Evolutionary conservation across 1,139 yeast genomes (phyloP).

Genomic region (Geotrichum klebahnii): DNA sequence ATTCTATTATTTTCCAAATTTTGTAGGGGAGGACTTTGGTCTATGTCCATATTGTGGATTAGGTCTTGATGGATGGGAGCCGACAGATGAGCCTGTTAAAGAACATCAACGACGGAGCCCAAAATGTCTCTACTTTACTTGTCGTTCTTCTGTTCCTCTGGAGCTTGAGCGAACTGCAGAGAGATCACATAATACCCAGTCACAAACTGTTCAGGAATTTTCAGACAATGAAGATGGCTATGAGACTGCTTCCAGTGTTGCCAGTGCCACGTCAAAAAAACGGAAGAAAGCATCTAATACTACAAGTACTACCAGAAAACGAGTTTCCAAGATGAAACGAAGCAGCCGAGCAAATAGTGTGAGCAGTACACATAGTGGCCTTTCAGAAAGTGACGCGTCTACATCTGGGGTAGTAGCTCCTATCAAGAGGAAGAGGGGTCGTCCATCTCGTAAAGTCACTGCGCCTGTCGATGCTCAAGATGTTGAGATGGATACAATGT

Average conservation of each 20-base stretch:
- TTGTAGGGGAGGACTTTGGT: conserved; percentile 58
- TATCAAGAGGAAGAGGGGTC: conserved; percentile 1
- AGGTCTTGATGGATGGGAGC: conserved; percentile 69
- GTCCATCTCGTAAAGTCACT: neutral
- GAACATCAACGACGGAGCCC: conserved; percentile 43
- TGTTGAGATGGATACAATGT: no score
- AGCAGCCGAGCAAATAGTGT: conserved; percentile 3
- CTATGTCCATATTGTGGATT: conserved; percentile 69
- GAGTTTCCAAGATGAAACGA: neutral
- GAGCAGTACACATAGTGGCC: conserved; percentile 4
- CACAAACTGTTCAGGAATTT: neutral
- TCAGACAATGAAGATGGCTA: conserved; percentile 6
- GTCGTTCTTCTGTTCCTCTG: conserved; percentile 10
- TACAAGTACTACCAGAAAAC: neutral
- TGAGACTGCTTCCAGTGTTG: conserved; percentile 5
- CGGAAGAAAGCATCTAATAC: conserved; percentile 7
- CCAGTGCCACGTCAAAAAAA: conserved; percentile 4
- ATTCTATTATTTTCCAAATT: conserved; percentile 63
- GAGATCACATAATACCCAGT: neutral
- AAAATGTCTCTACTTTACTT: conserved; percentile 49
- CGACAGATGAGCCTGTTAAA: conserved; percentile 55
- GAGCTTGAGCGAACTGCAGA: neutral
- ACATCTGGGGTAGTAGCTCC: neutral
- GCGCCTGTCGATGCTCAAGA: neutral
- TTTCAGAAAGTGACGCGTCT: conserved; percentile 7